Evolutionary conservation across 139 green algal species (phyloP), one percentile per base, ranked within the genome.

Genomic region (Tetratostichococcus sp.): DNA sequence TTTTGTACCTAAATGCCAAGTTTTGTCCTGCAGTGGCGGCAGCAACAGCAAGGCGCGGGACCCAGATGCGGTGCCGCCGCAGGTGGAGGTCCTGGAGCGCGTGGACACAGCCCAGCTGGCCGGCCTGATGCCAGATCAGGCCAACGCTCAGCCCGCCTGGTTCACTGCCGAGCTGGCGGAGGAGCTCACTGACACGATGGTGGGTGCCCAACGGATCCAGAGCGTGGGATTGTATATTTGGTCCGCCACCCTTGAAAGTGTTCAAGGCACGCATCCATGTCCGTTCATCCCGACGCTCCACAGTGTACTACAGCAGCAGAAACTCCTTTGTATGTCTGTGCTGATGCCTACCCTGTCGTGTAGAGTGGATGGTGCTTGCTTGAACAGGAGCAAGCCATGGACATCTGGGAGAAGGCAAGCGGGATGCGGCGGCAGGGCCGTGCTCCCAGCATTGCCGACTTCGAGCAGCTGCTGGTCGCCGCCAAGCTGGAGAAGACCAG

Each of bases 71-170:
- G 33, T 33, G 28, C 33, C 30, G 14, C 70, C 22, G 35, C 59
- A 72, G 30, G n/a, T 78, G 30, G 72, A 80, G 43, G 69, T 81
- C 33, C 35, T 86, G 50, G 79, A 70, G 26, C 34, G 74, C 26
- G 23, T 83, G 17, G 82, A 87, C 57, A 62, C 78, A 28, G 82
- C 82, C 6, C 79, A 43, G 2, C 43, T 80, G 19, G 72, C 77
- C 67, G 79, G 79, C 4, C 74, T 85, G 1, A 82, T 83, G 79
- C 75, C 79, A 0, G 74, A 65, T 1, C 23, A 25, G 22, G 28
- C n/a, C 17, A 32, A n/a, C 0, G 23, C 14, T 1, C 4, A 11
- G 4, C 75, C 79, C 17, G 75, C 65, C 3, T 84, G 79, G 79
- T 84, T 71, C 62, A 34, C 58, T 28, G 35, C 25, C 1, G 70